Conservation (phyloP, 768 basidiomycete genomes). For the Suillus americanus region DNA sequence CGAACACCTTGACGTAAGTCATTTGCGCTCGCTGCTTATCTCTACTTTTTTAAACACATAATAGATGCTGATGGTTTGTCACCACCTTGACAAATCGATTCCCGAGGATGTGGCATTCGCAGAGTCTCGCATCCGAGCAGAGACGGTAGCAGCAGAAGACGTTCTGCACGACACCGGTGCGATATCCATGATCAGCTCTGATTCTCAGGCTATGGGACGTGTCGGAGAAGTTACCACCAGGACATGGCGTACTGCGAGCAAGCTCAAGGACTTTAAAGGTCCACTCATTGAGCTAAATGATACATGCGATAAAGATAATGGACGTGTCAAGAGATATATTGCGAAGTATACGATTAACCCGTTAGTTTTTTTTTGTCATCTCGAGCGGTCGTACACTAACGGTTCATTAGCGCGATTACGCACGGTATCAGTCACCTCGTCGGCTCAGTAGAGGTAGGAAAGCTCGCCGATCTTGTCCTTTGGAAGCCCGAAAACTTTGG, state of each 20-base stretch:
- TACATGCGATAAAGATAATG: conserved; percentile 58
- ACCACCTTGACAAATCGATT: conserved; percentile 90
- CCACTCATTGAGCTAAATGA: conserved; percentile 64
- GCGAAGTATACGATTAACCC: conserved; percentile 98
- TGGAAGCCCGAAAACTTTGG: conserved; percentile 97
- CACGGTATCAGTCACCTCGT: conserved; percentile 90
- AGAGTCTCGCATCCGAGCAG: conserved; percentile 93
- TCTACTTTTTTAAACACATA: conserved; percentile 6
- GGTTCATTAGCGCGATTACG: conserved; percentile 72
- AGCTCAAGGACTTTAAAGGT: conserved; percentile 82
- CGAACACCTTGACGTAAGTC: conserved; percentile 90
- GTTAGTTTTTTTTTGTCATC: conserved; percentile 46
- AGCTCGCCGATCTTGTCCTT: conserved; percentile 89
- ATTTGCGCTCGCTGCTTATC: neutral
- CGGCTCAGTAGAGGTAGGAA: conserved; percentile 80
- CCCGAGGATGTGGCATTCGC: conserved; percentile 95
- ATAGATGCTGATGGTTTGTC: conserved; percentile 99
- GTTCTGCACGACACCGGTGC: conserved; percentile 91
- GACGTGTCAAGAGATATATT: conserved; percentile 90
- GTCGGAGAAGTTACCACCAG: conserved; percentile 92
- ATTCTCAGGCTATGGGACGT: conserved; percentile 98
- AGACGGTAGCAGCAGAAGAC: conserved; percentile 98
- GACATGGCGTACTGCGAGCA: conserved; percentile 97
- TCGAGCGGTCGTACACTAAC: neutral
- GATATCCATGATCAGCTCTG: conserved; percentile 95